These are phyloP conservation scores for Ramalina intermedia DNA, from an alignment of 495 filamentous ascomycete species.

Conservation along the genomic window DNA sequence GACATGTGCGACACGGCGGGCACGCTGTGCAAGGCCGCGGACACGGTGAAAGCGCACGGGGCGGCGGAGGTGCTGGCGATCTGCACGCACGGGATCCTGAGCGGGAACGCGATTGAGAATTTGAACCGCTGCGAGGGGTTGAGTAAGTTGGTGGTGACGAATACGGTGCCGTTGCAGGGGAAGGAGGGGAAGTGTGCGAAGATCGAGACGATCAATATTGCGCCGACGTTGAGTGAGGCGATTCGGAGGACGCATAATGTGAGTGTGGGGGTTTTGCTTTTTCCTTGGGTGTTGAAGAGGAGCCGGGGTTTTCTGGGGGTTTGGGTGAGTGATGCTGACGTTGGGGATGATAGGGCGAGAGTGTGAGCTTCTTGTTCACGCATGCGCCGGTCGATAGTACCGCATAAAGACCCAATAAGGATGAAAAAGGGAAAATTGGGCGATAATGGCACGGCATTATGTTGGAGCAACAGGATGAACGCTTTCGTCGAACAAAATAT, in stretches of 20 bases:
- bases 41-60: constrained; percentile 79
- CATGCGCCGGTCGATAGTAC: constrained; percentile 49
- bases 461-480: too few species aligned
- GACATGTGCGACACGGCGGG: constrained; percentile 95
- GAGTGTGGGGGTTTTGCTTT: background rate
- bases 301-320: too few species aligned
- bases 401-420: constrained; percentile 9
- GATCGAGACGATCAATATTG: constrained; percentile 84
- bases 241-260: constrained; percentile 76
- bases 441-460: too few species aligned
- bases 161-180: constrained; percentile 83
- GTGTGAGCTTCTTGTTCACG: constrained; percentile 86
- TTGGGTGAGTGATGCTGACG: too few species aligned
- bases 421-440: constrained; percentile 3
- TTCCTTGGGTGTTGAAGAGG: too few species aligned
- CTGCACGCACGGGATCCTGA: constrained; percentile 90
- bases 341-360: constrained; percentile 41
- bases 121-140: constrained; percentile 67
- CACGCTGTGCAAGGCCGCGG: constrained; percentile 82
- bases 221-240: constrained; percentile 59
- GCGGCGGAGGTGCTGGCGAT: constrained; percentile 82
- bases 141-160: constrained; percentile 76
- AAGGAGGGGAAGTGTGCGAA: constrained; percentile 67
- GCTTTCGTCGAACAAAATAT: too few species aligned
- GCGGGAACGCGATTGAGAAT: constrained; percentile 79